Evolutionary conservation across 768 basidiomycete genomes (phyloP), one percentile per base, ranked within the genome.

Genomic region (Suillus subaureus): DNA sequence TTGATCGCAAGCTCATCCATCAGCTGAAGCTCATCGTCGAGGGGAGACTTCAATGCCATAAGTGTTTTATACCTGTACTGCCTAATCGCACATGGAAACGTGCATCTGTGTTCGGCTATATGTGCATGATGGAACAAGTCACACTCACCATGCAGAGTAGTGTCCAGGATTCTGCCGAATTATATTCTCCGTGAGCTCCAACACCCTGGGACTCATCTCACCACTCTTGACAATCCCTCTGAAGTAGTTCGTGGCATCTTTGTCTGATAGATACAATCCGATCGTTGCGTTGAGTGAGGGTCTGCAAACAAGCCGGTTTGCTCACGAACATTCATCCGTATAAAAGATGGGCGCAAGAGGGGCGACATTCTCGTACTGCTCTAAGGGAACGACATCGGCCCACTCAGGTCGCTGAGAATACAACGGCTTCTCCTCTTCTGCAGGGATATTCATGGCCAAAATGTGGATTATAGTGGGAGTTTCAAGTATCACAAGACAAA

Each of bases 301-400:
- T 52, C 18, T 66, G 62, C 61, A 31, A 47, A 62, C 51, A 40
- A 11, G 58, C 62, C 37, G 58, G 33, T 43, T 58, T 37, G 67
- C 55, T 43, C 51, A 83, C 93, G 73, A 64, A 96, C 97, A 99
- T 82, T 95, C 90, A 45, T 82, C 81, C 4, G 88, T 87, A 73
- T 99, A 99, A 73, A 96, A 88, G 76, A 99, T 99, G 2, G 94
- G 93, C 0, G 94, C 96, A 49, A 99, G 82, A 2, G 95, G 92
- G 66, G 86, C 85, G 39, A 85, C 75, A 23, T 82, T 85, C 70
- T 97, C 96, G 64, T 92, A 90, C 71, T 99, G 97, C 26, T 86
- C 81, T 16, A 96, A 71, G 0, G 96, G 94, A 5, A 78, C 78
- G 37, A 98, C 83, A 74, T 97, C 97, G 18, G 79, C 78, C 94